phyloP scores from a whole-genome alignment of 2,329 filamentous ascomycete genomes.

The Bertia moriformis region DNA sequence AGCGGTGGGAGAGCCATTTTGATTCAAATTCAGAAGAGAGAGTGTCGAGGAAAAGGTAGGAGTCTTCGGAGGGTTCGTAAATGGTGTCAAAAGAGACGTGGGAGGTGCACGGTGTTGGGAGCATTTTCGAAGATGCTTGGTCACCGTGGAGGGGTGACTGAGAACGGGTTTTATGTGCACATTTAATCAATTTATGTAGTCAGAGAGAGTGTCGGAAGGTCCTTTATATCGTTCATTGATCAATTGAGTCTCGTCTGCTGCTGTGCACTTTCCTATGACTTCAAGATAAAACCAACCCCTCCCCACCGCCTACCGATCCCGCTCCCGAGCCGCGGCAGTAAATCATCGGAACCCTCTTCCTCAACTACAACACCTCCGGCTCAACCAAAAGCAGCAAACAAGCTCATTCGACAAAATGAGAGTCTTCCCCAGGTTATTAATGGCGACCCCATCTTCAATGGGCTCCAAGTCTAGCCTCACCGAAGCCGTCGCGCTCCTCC shows the following conservation, averaged over 20 bases:
- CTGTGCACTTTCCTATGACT: too few species aligned
- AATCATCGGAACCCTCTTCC: background rate
- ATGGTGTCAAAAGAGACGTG: conserved; percentile 80
- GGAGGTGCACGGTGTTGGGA: conserved; percentile 83
- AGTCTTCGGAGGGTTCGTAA: conserved; percentile 94
- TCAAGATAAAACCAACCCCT: too few species aligned
- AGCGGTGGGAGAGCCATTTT: conserved; percentile 51
- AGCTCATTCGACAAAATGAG: conserved; percentile 14
- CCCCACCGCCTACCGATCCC: background rate
- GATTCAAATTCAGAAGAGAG: conserved; percentile 60
- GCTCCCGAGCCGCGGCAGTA: background rate
- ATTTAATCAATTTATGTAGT: too few species aligned
- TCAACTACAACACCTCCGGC: too few species aligned
- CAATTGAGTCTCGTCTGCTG: too few species aligned
- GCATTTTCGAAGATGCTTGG: conserved; percentile 41
- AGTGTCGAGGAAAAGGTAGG: conserved; percentile 83
- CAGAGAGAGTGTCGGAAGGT: too few species aligned
- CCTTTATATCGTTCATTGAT: too few species aligned
- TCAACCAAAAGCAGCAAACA: background rate
- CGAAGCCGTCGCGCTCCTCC: conserved; percentile 41
- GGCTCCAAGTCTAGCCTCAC: conserved; percentile 23
- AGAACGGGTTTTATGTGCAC: too few species aligned
- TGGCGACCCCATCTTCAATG: conserved; percentile 21
- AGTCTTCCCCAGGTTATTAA: conserved; percentile 15
- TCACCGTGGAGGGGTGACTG: too few species aligned